A percentile compares a stretch with the other conserved stretches of the same genome.
These are phyloP conservation scores for Arthrobotrys conoides DNA, from an alignment of 2,329 filamentous ascomycete species.

Conservation along the genomic window DNA sequence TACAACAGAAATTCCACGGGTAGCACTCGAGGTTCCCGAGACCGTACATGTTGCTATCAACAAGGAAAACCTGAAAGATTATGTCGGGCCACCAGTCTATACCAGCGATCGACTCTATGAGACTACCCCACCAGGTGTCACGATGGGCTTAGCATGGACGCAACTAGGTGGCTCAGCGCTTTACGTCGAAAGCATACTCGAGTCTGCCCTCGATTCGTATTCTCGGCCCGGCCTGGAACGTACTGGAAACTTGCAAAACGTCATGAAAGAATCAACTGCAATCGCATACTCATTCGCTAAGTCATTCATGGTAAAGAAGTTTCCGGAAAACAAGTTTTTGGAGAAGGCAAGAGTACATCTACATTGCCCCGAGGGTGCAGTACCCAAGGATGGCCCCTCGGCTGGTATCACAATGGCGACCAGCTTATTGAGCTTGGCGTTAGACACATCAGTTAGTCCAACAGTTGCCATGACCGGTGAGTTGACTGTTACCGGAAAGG, in stretches of 20 bases:
- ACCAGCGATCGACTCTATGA: constrained; percentile 97
- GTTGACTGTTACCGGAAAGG: constrained; percentile 95
- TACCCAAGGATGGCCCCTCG: constrained; percentile 92
- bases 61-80: constrained; percentile 94
- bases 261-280: constrained; percentile 97
- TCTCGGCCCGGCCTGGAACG: constrained; percentile 87
- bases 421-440: constrained; percentile 84
- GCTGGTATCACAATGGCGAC: constrained; percentile 99
- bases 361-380: constrained; percentile 95
- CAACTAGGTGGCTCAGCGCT: constrained; percentile 95
- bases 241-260: constrained; percentile 92
- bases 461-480: constrained; percentile 98
- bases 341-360: constrained; percentile 95
- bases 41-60: constrained; percentile 86
- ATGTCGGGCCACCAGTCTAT: constrained; percentile 94
- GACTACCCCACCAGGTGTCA: constrained; percentile 89
- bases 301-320: constrained; percentile 84
- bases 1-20: constrained; percentile 78
- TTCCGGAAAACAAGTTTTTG: constrained; percentile 93
- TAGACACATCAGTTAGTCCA: constrained; percentile 83
- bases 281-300: constrained; percentile 98
- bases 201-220: constrained; percentile 79
- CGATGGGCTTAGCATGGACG: constrained; percentile 98
- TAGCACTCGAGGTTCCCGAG: constrained; percentile 86
- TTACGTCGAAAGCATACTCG: constrained; percentile 96